A percentile compares a stretch with the other conserved stretches of the same genome.
phyloP scores from a whole-genome alignment of 179 eudicot genomes.

The Spinacia oleracea region DNA sequence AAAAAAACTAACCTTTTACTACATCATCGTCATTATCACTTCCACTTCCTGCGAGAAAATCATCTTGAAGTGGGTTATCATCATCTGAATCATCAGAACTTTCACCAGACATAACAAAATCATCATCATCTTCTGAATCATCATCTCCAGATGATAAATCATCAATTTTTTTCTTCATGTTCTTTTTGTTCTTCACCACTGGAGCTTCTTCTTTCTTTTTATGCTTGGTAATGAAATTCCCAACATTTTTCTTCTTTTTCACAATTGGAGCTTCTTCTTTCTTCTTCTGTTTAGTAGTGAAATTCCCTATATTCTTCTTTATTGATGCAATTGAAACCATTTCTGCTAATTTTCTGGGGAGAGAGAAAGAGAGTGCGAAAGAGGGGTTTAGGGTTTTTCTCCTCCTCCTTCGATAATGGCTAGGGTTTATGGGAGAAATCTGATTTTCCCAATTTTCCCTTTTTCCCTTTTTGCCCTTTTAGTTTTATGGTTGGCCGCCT shows the following conservation, averaged over 20 bases:
- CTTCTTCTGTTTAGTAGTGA: not conserved
- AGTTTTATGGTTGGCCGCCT: too few relatives aligned
- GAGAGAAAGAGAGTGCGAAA: not conserved
- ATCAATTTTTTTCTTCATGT: not conserved
- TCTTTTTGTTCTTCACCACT: not conserved
- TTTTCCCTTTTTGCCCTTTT: too few relatives aligned
- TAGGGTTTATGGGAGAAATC: not conserved
- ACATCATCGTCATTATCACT: conserved; percentile 2
- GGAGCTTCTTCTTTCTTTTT: not conserved
- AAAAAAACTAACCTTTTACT: not conserved
- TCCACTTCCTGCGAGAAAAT: conserved; percentile 12
- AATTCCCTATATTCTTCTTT: not conserved
- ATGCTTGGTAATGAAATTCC: not conserved
- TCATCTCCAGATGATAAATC: not conserved
- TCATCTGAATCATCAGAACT: conserved; percentile 11
- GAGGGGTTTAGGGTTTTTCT: conserved; percentile 9
- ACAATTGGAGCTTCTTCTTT: not conserved
- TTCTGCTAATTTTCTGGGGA: not conserved
- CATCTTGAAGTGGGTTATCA: conserved; percentile 13
- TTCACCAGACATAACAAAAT: not conserved
- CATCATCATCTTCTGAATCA: not conserved
- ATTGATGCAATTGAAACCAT: not conserved
- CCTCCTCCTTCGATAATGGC: not conserved
- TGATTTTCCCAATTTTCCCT: not conserved
- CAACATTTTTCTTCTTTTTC: not conserved